Percentiles rank a stretch among this genome's conserved stretches.
Evolutionary conservation across 495 filamentous ascomycete genomes (phyloP).

Genomic region (Penicillium paradoxum): DNA sequence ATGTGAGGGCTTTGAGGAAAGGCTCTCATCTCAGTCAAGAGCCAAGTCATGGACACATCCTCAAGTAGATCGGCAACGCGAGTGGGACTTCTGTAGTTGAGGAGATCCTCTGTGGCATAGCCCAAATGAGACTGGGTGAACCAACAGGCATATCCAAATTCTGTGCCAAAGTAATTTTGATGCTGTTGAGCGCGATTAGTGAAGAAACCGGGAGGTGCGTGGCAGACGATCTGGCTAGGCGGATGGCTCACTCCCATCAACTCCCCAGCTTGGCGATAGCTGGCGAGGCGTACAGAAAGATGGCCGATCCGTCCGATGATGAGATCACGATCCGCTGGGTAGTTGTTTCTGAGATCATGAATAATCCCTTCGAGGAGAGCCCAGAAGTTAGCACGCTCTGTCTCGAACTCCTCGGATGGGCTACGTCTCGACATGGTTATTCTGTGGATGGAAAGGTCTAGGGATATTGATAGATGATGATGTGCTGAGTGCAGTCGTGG

Average conservation of each 20-base stretch:
- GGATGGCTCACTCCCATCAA: neutral
- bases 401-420: neutral
- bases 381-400: neutral
- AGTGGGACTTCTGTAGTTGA: neutral
- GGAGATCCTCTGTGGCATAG: neutral
- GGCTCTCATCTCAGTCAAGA: neutral
- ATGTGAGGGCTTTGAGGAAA: neutral
- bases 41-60: neutral
- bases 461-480: neutral
- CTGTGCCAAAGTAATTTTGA: neutral
- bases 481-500: neutral
- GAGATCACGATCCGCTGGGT: neutral
- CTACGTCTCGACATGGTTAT: neutral
- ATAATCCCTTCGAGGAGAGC: neutral
- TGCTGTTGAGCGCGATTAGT: neutral
- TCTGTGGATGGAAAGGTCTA: neutral
- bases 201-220: neutral
- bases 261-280: neutral
- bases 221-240: neutral
- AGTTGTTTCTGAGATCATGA: neutral
- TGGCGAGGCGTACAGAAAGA: neutral
- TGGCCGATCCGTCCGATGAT: neutral
- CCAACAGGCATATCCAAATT: constrained; percentile 1
- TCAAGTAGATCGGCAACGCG: neutral
- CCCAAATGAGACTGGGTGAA: neutral